A percentile compares a stretch with the other conserved stretches of the same genome.
Conservation (phyloP, 352 stramenopile genomes). For the Elongisporangium undulatum region DNA sequence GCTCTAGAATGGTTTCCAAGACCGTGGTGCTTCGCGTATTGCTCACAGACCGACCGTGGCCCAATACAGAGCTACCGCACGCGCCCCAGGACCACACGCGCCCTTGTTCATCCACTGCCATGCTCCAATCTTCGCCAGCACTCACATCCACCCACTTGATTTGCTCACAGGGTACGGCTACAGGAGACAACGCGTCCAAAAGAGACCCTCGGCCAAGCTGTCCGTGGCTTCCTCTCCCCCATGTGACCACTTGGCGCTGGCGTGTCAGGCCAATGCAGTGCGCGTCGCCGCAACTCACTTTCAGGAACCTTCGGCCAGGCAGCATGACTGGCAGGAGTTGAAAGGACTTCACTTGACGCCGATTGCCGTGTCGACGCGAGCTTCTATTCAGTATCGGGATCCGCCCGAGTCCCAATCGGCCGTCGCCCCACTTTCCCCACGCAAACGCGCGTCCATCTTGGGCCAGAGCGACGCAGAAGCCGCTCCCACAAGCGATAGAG, state of each 20-base stretch:
- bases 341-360: conserved; percentile 59
- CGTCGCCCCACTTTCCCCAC: conserved; percentile 79
- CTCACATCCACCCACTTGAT: conserved; percentile 34
- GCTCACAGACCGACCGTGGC: conserved; percentile 21
- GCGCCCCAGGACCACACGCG: conserved; percentile 82
- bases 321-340: conserved; percentile 28
- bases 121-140: conserved; percentile 71
- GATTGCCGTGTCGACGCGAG: conserved; percentile 25
- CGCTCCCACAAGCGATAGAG: conserved; percentile 61
- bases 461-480: conserved; percentile 72
- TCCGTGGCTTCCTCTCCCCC: conserved; percentile 73
- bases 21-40: conserved; percentile 14
- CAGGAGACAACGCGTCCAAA: conserved; percentile 24
- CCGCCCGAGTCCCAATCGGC: conserved; percentile 59
- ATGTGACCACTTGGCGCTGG: conserved; percentile 57
- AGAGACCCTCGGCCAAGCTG: conserved; percentile 69
- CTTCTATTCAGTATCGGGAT: conserved; percentile 47
- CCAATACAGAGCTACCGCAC: conserved; percentile 58
- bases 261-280: conserved; percentile 69
- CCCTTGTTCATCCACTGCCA: conserved; percentile 63
- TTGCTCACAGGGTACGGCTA: conserved; percentile 1
- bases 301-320: conserved; percentile 14
- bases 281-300: conserved; percentile 65
- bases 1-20: conserved; percentile 38
- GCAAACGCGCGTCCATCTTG: conserved; percentile 52